Base-by-base conservation (phyloP, 2,329 filamentous ascomycete genomes). In the Biscogniauxia mediterranea region DNA sequence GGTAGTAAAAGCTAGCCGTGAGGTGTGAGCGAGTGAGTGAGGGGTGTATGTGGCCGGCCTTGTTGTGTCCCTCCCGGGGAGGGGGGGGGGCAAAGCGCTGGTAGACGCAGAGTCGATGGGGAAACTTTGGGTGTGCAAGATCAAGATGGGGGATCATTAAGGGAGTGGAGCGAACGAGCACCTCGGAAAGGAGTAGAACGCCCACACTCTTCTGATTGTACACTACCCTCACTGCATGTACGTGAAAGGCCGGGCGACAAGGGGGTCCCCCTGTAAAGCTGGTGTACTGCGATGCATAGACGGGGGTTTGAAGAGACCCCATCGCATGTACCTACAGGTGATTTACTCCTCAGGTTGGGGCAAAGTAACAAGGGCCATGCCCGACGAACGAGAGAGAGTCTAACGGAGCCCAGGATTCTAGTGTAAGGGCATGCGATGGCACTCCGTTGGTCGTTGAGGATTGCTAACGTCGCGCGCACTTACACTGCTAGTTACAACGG, bases 221-320 rank as follows among this genome's bases (percentile, higher is more conserved):
- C 28, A 32, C 28, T 69, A 67, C 65, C 61, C 57, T 62, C 52
- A 55, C 54, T 64, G 63, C 54, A 59, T 65, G 64, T 68, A 66
- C 68, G 61, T 58, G 61, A 62, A 63, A 61, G 64, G 55, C 68
- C 68, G 64, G 66, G 69, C 62, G 64, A 68, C 68, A 54, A 64
- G 63, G 67, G 61, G 67, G 61, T 57, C 2, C 56, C 70, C 71
- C 66, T 70, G 70, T 62, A 67, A 62, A 56, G 58, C 60, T 64
- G 61, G n/a, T n/a, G n/a, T n/a, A n/a, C 59, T 68, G 62, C 64
- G 64, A 71, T 70, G 70, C 66, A 68, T 58, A 67, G 66, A 66
- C 66, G 61, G 70, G 60, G 64, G 28, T 60, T 63, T 58, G 54
- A 66, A 61, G 64, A 64, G 65, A 64, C 68, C 66, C 69, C 62